Evolutionary conservation across 2,329 filamentous ascomycete genomes (phyloP).

Genomic region (Colletotrichum abscissum): DNA sequence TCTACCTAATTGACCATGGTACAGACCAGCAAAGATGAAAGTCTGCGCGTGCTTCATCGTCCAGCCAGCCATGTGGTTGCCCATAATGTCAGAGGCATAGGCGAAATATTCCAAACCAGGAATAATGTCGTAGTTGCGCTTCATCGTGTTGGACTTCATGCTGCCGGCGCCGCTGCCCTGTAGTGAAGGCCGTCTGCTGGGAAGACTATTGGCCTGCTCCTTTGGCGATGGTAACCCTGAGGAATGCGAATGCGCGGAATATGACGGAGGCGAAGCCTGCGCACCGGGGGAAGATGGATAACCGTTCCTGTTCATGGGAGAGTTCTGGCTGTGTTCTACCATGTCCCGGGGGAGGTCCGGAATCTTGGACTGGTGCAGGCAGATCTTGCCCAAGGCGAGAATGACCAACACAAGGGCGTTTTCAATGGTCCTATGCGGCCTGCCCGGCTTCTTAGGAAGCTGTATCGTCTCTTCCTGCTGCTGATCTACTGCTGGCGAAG

Average conservation of each 20-base stretch:
- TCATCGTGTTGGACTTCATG: slow-evolving; percentile 36
- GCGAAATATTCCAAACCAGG: slow-evolving; percentile 93
- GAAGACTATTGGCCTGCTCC: slow-evolving; percentile 56
- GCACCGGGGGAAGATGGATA: slow-evolving; percentile 59
- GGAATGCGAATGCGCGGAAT: slow-evolving; percentile 56
- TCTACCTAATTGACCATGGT: slow-evolving; percentile 87
- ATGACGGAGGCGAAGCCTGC: slow-evolving; percentile 65
- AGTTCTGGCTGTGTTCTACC: slow-evolving; percentile 51
- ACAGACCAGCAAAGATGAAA: slow-evolving; percentile 85
- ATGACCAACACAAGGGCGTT: slow-evolving; percentile 87
- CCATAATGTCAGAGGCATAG: slow-evolving; percentile 86
- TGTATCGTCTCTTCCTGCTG: slow-evolving; percentile 13
- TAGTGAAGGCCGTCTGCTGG: slow-evolving; percentile 63
- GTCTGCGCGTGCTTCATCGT: slow-evolving; percentile 88
- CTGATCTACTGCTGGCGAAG: slow-evolving; percentile 52
- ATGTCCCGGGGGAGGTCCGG: slow-evolving; percentile 57
- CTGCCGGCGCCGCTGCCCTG: slow-evolving; percentile 49
- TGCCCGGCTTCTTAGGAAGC: slow-evolving; percentile 51
- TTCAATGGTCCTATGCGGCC: slow-evolving; percentile 74
- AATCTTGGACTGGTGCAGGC: slow-evolving; percentile 64
- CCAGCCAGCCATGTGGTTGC: slow-evolving; percentile 81
- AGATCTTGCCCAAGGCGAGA: slow-evolving; percentile 88
- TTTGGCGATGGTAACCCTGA: slow-evolving; percentile 64
- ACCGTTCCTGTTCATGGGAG: slow-evolving; percentile 57
- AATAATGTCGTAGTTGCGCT: slow-evolving; percentile 83